Base-by-base conservation (phyloP, 345 rosid species). In the Arabis hirsuta region DNA sequence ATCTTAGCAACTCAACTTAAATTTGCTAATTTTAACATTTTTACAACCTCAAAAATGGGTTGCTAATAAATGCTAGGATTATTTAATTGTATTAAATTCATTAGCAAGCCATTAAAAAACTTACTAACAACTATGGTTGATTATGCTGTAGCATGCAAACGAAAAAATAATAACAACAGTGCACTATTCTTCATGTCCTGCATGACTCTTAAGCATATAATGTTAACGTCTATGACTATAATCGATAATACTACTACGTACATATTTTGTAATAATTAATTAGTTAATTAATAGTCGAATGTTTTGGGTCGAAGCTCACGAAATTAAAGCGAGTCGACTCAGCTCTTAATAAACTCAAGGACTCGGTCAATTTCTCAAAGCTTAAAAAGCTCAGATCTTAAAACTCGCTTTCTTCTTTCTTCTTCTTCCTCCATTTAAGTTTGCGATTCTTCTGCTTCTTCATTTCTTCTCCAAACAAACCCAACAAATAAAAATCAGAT, bases 361-460 rank as follows among this genome's bases (percentile, higher is more conserved):
- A 73, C 71, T 73, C 44, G 34, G 77, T 73, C 77, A 73, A 73
- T 61, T 43, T 51, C 43, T 73, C n/a, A 12, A 72, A 56, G 63
- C 65, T 44, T 54, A 53, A 72, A 53, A 65, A 39, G 60, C 52
- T 65, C 58, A 65, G 53, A 73, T 38, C 77, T 73, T 73, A 53
- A 71, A 71, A 71, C 68, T 71, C 74, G 74, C 74, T 5, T 60
- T 7, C 38, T 34, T 6, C 8, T 34, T 22, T 38, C 20, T 1
- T 71, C 52, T 29, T 50, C 53, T 52, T 71, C 26, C 65, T 46
- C 71, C 77, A 47, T 65, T 55, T 42, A 62, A 36, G 53, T 73
- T 73, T 55, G 57, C 77, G 65, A 56, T 56, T 65, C 14, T 62
- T 53, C 22, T 36, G 57, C 58, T 24, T 61, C 57, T 34, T 69